Evolutionary conservation across 1,284 basidiomycete species (phyloP), one percentile per base, ranked within the genome.

Genomic region (Bjerkandera adusta): DNA sequence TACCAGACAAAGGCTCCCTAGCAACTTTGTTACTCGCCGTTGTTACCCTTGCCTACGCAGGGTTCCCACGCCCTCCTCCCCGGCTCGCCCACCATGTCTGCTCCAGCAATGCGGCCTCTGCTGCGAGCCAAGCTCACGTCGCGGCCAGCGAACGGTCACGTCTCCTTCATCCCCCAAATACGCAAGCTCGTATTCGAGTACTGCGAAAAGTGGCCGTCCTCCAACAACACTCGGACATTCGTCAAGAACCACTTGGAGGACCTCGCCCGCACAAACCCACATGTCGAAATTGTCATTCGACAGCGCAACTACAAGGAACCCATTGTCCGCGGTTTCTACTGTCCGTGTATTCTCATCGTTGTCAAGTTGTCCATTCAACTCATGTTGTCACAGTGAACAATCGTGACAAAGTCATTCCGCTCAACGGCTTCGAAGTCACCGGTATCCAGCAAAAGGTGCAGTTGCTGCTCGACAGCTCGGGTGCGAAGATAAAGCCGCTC

Each of bases 111-210:
- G 33, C 61, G 60, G 36, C 71, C 73, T 20, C 58, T 81, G 41
- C 63, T 84, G 54, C 71, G 86, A 50, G 86, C 78, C 7, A 70
- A 72, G 54, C 71, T 89, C 36, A 69, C 74, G 48, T 80, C 87
- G 0, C 60, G 63, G 15, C 81, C 83, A 16, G 75, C 82, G 45
- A 91, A 90, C 61, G 88, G 88, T 0, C 83, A 85, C 59, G 62
- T 68, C 25, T 68, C 78, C 1, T 91, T 85, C 63, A 68, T 90
- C 13, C 85, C 89, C 2, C 81, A 82, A 55, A 71, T 85, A n/a
- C 71, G 87, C 42, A 91, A 90, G 63, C 71, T 93, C 51, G 87
- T 93, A 48, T 81, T 93, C 62, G 87, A 91, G 66, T 92, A 79
- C 66, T 91, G 89, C 66, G 83, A 92, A 59, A 78, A 76, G 50